A percentile compares a stretch with the other conserved stretches of the same genome.
Evolutionary conservation across 2,329 filamentous ascomycete species (phyloP).

Genomic region (Xylariaceae sp.): DNA sequence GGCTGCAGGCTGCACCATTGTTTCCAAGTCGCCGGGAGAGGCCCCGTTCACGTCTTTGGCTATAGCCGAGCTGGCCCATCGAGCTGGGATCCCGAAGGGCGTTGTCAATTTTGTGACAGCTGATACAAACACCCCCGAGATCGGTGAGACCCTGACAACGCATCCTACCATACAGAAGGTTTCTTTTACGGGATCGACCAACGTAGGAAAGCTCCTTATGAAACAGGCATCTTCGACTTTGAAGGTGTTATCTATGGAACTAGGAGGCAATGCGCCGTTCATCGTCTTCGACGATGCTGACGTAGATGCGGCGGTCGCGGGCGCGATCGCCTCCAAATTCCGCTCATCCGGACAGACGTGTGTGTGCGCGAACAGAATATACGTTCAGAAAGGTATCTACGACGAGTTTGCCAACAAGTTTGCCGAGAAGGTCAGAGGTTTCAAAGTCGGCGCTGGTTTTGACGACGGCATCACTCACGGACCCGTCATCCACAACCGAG

Average conservation of each 20-base stretch:
- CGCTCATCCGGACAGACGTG: conserved; percentile 94
- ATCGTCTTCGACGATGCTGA: conserved; percentile 97
- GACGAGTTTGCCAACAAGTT: conserved; percentile 72
- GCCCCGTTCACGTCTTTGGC: conserved; percentile 91
- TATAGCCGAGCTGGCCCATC: conserved; percentile 80
- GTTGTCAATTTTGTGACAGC: conserved; percentile 90
- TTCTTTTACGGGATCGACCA: conserved; percentile 86
- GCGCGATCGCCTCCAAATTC: conserved; percentile 88
- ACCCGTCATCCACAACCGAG: conserved; percentile 82
- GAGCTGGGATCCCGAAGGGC: conserved; percentile 86
- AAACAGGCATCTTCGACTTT: conserved; percentile 82
- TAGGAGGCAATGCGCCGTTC: conserved; percentile 93
- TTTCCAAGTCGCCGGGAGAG: conserved; percentile 88
- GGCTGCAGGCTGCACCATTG: conserved; percentile 93
- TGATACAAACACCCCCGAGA: conserved; percentile 74
- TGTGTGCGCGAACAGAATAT: conserved; percentile 85
- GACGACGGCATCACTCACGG: conserved; percentile 73
- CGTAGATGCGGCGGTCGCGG: conserved; percentile 79
- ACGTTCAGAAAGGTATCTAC: conserved; percentile 77
- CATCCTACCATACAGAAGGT: conserved; percentile 81
- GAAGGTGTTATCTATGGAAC: conserved; percentile 84
- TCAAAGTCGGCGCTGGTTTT: conserved; percentile 78
- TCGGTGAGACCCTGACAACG: conserved; percentile 78
- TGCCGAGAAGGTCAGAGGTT: conserved; percentile 70
- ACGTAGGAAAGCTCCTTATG: conserved; percentile 77